Evolutionary conservation across 768 basidiomycete genomes (phyloP).

Genomic region (Russula brevipes): DNA sequence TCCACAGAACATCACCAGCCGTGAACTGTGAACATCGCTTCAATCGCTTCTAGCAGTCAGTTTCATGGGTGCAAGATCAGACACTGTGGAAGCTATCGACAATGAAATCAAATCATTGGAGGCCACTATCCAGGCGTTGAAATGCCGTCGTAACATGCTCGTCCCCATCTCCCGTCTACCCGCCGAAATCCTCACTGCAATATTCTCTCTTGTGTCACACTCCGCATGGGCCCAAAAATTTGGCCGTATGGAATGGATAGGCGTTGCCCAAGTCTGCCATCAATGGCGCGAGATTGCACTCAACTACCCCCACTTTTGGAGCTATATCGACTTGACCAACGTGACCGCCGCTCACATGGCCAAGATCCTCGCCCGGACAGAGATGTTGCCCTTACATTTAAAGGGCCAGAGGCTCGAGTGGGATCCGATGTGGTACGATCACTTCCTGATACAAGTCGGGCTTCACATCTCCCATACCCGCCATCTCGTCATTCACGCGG

Average conservation of each 20-base stretch:
- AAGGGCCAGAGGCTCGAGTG: background rate
- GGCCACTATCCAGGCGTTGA: background rate
- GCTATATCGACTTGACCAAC: slow-evolving; percentile 3
- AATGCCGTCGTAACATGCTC: slow-evolving; percentile 7
- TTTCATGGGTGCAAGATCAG: too few species aligned
- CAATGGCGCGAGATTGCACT: slow-evolving; percentile 18
- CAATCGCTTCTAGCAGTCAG: too few species aligned
- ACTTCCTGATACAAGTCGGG: too few species aligned
- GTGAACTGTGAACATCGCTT: too few species aligned
- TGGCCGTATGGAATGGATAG: slow-evolving; percentile 1
- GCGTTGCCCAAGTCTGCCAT: slow-evolving; percentile 11
- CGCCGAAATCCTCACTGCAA: background rate
- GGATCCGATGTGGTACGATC: too few species aligned
- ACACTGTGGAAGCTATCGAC: background rate
- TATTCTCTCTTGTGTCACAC: slow-evolving; percentile 4
- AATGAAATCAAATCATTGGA: background rate
- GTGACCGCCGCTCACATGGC: background rate
- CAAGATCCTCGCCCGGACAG: background rate
- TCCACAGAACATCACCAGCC: too few species aligned
- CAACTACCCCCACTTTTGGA: slow-evolving; percentile 5
- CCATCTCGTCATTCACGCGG: too few species aligned
- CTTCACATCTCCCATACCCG: too few species aligned
- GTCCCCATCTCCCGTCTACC: slow-evolving; percentile 13
- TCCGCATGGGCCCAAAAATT: background rate
- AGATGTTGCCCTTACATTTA: too few species aligned